phyloP scores from a whole-genome alignment of 306 rosid species.

The Glycine latifolia region DNA sequence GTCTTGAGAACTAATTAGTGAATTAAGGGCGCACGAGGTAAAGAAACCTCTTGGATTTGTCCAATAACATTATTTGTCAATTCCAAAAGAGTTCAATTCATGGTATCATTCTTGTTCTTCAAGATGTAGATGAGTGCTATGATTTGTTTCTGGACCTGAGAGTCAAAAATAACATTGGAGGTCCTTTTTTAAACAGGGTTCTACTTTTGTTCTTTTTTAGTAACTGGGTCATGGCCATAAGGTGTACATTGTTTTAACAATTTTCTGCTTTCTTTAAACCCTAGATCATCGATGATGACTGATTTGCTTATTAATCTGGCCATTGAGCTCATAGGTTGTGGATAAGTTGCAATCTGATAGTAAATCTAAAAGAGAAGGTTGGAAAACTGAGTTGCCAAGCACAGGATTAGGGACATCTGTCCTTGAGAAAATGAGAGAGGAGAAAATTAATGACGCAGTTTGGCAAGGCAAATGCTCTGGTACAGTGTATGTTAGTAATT shows the following conservation, averaged over 20 bases:
- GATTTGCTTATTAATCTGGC: conserved; percentile 44
- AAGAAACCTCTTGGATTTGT: conserved; percentile 6
- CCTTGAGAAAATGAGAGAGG: conserved; percentile 74
- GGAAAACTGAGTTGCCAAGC: conserved; percentile 79
- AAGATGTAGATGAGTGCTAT: not conserved
- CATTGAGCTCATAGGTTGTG: conserved; percentile 73
- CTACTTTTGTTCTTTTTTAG: conserved; percentile 14
- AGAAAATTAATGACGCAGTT: conserved; percentile 71
- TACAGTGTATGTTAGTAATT: conserved; percentile 87
- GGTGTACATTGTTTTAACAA: not conserved
- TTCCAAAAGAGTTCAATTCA: conserved; percentile 23
- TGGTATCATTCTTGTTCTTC: not conserved
- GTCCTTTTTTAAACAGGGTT: no score
- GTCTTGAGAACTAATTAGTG: no score
- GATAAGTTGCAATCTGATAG: conserved; percentile 74
- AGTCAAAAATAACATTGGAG: not conserved
- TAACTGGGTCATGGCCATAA: not conserved
- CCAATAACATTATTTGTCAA: conserved; percentile 15
- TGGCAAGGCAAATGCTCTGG: conserved; percentile 99
- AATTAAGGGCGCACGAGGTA: not conserved
- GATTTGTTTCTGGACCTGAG: conserved; percentile 6
- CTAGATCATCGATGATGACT: conserved; percentile 26
- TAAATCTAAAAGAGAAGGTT: conserved; percentile 76
- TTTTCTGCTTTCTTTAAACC: conserved; percentile 19
- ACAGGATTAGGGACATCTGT: conserved; percentile 71